Base-by-base conservation (phyloP, 495 filamentous ascomycete species). In the Thermochaetoides thermophila region DNA sequence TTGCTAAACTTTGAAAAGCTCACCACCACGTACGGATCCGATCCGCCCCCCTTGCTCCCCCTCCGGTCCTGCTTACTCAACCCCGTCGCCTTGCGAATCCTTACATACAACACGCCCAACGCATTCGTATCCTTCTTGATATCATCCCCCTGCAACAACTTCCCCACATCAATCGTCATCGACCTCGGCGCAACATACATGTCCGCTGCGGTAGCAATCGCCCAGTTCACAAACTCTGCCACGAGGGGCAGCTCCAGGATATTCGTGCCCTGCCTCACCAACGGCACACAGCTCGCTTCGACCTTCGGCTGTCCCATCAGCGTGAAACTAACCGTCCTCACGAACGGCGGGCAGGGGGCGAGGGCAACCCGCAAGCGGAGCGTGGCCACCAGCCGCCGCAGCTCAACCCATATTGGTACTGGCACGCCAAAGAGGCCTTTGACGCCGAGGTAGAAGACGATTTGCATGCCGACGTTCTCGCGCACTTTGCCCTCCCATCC, bases 121-220 rank as follows among this genome's bases (percentile, higher is more conserved):
- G 87, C 82, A 21, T 76, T 61, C 5, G 77, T 79, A 22, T 95
- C 87, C 52, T 95, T 94, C 44, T 81, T 69, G 43, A 96, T 81
- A 48, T 81, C 74, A 40, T 96, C 87, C 23, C 86, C 87, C 46
- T 81, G 74, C 1, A 95, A 66, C 60, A 95, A 78, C 57, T 85
- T 86, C 39, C 79, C 74, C 35, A 96, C 68, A 46, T 96, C 86
- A 37, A 96, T 69, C 2, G 81, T 82, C 78, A 94, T 79, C 1
- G 81, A 86, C 55, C 93, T 96, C n/a, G 87, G 87, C 11, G 87
- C 87, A 26, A 93, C 85, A 39, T 93, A 95, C 66, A 92, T 81
- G 49, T 76, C 78, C 20, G 77, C 74, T 4, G 85, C 83, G 1
- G 87, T 74, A 21, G 68, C 74, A 42, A 96, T 92, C n/a, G 86